Base-by-base conservation (phyloP, 768 basidiomycete species). In the Rhodosporidiobolus sp. region DNA sequence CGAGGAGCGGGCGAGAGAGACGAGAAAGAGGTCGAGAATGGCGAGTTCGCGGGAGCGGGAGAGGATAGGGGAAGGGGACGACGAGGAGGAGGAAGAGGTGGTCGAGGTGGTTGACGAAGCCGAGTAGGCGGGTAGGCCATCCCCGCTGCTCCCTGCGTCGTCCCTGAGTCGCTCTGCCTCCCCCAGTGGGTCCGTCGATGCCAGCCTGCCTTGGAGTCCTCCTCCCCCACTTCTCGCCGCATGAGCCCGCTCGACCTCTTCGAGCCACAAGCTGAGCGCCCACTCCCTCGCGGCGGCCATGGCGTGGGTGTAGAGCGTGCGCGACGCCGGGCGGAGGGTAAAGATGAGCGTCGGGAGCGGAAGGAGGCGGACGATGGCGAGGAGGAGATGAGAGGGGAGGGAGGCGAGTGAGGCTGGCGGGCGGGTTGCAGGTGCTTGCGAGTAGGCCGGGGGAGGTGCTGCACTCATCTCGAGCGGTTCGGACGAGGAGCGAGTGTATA, bases 1-100 rank as follows among this genome's bases (percentile, higher is more conserved):
- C 22, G 48, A 16, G 22, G 38, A 49, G 8, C 45, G 30, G 17
- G 70, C 59, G 52, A 61, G 70, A 11, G 53, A 24, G 20, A 46
- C 70, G 45, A 66, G 22, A 45, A 49, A 71, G 12, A 43, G 28
- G 53, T 71, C 70, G 45, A 56, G 43, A 46, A 71, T 34, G 43
- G 43, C 70, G 45, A 48, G 53, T 55, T 53, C 70, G 54, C 50
- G 62, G 0, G 49, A 16, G 50, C 49, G 62, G 32, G 3, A 6
- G 11, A 3, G 9, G 60, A 49, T 20, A 6, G 16, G 60, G n/a
- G 28, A 19, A n/a, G 30, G 2, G 2, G 60, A 0, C 20, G 17
- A 5, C 10, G 30, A 6, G 3, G 46, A 9, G 5, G 24, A 20
- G n/a, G 59, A 0, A 1, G 20, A 0, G 2, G 46, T 1, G 43